Base-by-base conservation (phyloP, 75 land plant species). In the Selaginella moellendorffii region DNA sequence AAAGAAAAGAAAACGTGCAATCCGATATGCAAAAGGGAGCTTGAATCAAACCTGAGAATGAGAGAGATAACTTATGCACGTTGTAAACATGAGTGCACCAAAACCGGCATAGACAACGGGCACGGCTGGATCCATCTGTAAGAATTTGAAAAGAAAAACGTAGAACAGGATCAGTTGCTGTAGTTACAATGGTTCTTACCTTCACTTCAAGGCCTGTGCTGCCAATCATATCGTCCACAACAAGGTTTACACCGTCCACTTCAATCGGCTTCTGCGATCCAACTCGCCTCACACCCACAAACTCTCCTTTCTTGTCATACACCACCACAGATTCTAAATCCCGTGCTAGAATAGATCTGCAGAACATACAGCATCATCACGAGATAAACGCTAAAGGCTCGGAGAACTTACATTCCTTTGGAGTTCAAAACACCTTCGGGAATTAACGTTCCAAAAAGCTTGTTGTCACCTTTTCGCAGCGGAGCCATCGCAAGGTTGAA, bases 381-480 rank as follows among this genome's bases (percentile, higher is more conserved):
- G 5, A 36, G 14, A 36, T 36, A 36, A 36, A 36, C 14, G 14
- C 5, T 36, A 36, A n/a, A n/a, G n/a, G n/a, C n/a, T n/a, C n/a
- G n/a, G n/a, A n/a, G n/a, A n/a, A n/a, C n/a, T n/a, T 74, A 90
- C 96, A 93, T 85, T 69, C 98, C 98, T 77, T 93, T 88, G 1
- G 84, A 81, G 66, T 79, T 66, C 23, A 77, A 56, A 26, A 83
- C 66, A 52, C 82, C 73, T 10, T 69, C 24, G 17, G 98, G 98
- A 20, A 93, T 67, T 63, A 88, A 85, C 22, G 96, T 85, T 31
- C 98, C 98, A 74, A 67, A 93, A 31, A 93, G 86, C 76, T 88
- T 93, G 54, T 85, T 88, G 71, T 93, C 96, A 18, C 96, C 96
- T 70, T 77, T 82, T 65, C 84, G 72, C 20, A 93, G 62, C 62